phyloP scores from a whole-genome alignment of 2,329 filamentous ascomycete genomes.

The Pleomassaria siparia region DNA sequence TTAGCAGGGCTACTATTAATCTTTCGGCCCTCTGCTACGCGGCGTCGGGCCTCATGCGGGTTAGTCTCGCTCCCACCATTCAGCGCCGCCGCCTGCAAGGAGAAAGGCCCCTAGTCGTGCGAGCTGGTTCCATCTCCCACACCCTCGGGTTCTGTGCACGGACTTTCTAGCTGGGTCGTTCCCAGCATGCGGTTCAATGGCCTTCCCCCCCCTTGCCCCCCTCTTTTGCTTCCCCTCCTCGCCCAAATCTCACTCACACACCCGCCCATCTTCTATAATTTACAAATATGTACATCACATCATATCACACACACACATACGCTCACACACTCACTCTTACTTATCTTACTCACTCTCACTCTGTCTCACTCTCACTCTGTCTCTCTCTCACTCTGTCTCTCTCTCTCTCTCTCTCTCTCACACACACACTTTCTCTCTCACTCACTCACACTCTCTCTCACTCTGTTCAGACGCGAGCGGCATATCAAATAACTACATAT shows the following conservation, averaged over 20 bases:
- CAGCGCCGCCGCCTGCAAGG: neutral
- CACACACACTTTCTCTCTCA: neutral
- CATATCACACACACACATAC: no score
- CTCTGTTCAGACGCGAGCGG: no score
- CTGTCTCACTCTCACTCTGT: neutral
- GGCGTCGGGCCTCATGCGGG: neutral
- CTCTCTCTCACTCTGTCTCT: neutral
- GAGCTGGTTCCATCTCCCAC: neutral
- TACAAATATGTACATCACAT: no score
- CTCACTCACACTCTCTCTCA: no score
- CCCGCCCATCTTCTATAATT: no score
- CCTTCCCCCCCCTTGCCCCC: no score
- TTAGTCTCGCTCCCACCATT: neutral
- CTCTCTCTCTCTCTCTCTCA: neutral
- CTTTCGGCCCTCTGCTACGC: neutral
- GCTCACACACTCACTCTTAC: no score
- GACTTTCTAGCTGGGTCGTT: neutral
- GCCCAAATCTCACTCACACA: no score
- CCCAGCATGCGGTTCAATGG: no score
- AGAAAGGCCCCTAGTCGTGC: conserved; percentile 1
- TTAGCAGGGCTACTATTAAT: conserved; percentile 2
- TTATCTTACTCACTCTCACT: no score
- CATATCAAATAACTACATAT: no score
- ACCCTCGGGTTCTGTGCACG: neutral
- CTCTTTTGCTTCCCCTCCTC: no score